Percentiles rank a stretch among this genome's conserved stretches.
phyloP scores from a whole-genome alignment of 176 grass and related monocot genomes.

The Triticum dicoccoides region DNA sequence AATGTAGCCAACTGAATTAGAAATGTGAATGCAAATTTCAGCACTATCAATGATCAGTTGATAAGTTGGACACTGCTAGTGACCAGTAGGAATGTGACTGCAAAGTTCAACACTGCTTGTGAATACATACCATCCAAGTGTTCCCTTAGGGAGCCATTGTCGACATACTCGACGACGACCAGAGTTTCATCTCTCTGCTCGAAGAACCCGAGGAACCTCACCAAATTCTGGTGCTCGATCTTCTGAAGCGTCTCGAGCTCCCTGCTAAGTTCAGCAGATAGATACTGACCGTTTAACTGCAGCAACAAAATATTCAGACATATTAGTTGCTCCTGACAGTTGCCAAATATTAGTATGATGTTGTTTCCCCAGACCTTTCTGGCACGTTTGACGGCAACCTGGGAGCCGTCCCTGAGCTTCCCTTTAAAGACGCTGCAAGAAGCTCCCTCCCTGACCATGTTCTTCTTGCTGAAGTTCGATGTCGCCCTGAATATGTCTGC shows the following conservation, averaged over 20 bases:
- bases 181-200: slow-evolving; percentile 10
- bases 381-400: slow-evolving; percentile 24
- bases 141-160: slow-evolving; percentile 45
- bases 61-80: no score
- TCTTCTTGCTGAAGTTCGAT: slow-evolving; percentile 43
- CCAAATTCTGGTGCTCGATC: slow-evolving; percentile 35
- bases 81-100: background rate
- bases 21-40: background rate
- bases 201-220: slow-evolving; percentile 31
- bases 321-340: background rate
- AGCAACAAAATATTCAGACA: background rate
- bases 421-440: slow-evolving; percentile 33
- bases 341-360: background rate
- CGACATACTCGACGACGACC: slow-evolving; percentile 23
- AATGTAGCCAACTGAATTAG: background rate
- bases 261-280: slow-evolving; percentile 17
- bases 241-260: slow-evolving; percentile 43
- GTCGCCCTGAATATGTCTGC: slow-evolving; percentile 28
- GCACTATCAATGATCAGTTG: no score
- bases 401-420: slow-evolving; percentile 35
- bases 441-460: slow-evolving; percentile 24
- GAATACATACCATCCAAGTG: slow-evolving; percentile 36
- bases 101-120: background rate
- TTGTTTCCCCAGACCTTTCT: slow-evolving; percentile 17
- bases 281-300: slow-evolving; percentile 6